These are phyloP conservation scores for Brassica nigra DNA, from an alignment of 345 rosid genomes.

Conservation along the genomic window DNA sequence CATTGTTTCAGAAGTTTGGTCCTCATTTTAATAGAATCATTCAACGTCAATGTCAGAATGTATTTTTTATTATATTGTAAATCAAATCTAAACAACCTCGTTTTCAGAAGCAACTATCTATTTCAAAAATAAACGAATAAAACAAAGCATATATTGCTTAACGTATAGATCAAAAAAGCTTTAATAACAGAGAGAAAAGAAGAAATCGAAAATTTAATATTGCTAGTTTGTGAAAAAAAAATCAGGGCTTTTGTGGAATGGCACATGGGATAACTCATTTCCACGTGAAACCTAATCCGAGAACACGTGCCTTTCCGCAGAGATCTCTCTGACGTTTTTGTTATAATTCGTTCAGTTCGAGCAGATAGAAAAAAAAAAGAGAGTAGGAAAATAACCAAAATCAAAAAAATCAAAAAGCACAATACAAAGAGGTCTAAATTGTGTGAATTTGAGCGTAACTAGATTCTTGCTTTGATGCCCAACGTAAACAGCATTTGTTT, in stretches of 20 bases:
- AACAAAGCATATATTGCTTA: slow-evolving; percentile 38
- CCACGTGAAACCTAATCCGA: slow-evolving; percentile 41
- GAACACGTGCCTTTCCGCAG: slow-evolving; percentile 43
- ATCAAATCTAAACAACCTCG: slow-evolving; percentile 38
- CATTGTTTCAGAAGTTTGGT: not conserved
- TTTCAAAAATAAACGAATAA: slow-evolving; percentile 26
- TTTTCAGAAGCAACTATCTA: slow-evolving; percentile 22
- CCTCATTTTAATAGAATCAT: not conserved
- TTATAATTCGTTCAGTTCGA: slow-evolving; percentile 28
- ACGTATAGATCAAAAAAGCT: slow-evolving; percentile 32
- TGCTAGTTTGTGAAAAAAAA: slow-evolving; percentile 16
- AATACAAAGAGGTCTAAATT: slow-evolving; percentile 30
- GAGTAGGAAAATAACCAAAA: not conserved
- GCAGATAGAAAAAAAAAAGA: slow-evolving; percentile 3
- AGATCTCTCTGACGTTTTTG: slow-evolving; percentile 28
- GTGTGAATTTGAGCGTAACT: slow-evolving; percentile 27
- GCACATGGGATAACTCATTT: slow-evolving; percentile 45
- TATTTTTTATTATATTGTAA: slow-evolving; percentile 10
- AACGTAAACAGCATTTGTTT: slow-evolving; percentile 15
- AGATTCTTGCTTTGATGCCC: slow-evolving; percentile 31
- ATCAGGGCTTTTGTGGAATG: slow-evolving; percentile 9
- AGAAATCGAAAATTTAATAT: not conserved
- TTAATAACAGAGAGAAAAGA: slow-evolving; percentile 20
- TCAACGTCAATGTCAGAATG: slow-evolving; percentile 18
- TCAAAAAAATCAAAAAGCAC: not conserved